phyloP scores from a whole-genome alignment of 805 yeast species.

The Lipomyces sp. region DNA sequence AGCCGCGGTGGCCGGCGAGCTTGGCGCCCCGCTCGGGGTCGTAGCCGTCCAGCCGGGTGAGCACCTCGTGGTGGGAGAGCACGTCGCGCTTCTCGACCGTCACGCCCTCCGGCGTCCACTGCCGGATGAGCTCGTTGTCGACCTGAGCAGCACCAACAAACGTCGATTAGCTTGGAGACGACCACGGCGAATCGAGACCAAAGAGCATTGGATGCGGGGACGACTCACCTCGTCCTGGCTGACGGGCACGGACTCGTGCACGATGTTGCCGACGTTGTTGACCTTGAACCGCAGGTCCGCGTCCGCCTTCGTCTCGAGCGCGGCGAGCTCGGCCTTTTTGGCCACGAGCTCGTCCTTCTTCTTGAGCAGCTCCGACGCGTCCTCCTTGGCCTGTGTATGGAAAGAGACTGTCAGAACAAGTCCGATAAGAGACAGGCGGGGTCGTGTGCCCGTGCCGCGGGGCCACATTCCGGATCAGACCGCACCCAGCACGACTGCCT shows the following conservation, averaged over 20 bases:
- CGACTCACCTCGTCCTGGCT: conserved; percentile 76
- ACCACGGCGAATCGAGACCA: no score
- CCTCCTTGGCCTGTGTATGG: conserved; percentile 68
- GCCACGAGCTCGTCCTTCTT: conserved; percentile 72
- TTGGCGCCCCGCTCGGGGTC: conserved; percentile 99
- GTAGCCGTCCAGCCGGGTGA: conserved; percentile 92
- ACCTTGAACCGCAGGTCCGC: conserved; percentile 71
- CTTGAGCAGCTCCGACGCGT: conserved; percentile 76
- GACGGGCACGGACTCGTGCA: conserved; percentile 85
- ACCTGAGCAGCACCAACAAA: conserved; percentile 40
- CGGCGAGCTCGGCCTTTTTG: conserved; percentile 63
- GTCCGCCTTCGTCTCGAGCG: conserved; percentile 78
- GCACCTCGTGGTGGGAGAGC: conserved; percentile 92
- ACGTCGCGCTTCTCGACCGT: conserved; percentile 72
- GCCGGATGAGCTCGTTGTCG: conserved; percentile 79
- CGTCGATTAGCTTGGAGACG: neutral
- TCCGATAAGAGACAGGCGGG: no score
- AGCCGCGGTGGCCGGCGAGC: conserved; percentile 98
- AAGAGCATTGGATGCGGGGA: no score
- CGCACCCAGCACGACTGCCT: no score
- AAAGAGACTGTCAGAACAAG: neutral
- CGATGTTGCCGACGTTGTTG: conserved; percentile 87
- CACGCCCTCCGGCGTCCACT: conserved; percentile 81
- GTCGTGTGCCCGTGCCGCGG: no score
- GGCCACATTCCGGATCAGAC: no score